phyloP scores from a whole-genome alignment of 768 basidiomycete species.

The Rhizopogon vinicolor region DNA sequence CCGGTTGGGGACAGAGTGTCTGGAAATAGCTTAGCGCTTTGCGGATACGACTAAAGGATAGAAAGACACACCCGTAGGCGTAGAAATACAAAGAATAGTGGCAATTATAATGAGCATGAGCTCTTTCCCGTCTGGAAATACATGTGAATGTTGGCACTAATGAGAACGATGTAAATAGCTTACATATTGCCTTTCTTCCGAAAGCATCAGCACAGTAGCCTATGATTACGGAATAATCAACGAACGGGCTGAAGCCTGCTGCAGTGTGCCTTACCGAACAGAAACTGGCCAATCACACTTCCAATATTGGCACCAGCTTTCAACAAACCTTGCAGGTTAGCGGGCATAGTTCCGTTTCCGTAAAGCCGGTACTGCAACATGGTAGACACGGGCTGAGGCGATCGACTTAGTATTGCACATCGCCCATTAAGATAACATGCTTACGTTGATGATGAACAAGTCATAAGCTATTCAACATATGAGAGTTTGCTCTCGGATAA shows the following conservation, averaged over 20 bases:
- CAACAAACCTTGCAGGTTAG: slow-evolving; percentile 54
- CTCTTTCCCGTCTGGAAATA: slow-evolving; percentile 60
- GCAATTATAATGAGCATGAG: slow-evolving; percentile 78
- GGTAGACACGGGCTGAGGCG: slow-evolving; percentile 52
- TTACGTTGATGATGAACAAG: slow-evolving; percentile 65
- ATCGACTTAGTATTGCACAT: neutral
- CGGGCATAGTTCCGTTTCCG: slow-evolving; percentile 44
- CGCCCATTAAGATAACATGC: slow-evolving; percentile 7
- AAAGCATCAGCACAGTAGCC: slow-evolving; percentile 63
- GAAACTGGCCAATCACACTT: slow-evolving; percentile 65
- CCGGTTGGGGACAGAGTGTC: slow-evolving; percentile 46
- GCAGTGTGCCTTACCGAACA: slow-evolving; percentile 39
- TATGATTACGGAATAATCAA: slow-evolving; percentile 13
- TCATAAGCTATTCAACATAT: slow-evolving; percentile 49
- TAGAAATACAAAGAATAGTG: slow-evolving; percentile 64
- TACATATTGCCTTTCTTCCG: slow-evolving; percentile 67
- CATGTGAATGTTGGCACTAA: slow-evolving; percentile 1
- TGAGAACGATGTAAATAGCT: slow-evolving; percentile 4
- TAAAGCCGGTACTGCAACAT: slow-evolving; percentile 67
- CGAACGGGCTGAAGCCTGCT: neutral
- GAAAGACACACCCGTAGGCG: slow-evolving; percentile 46
- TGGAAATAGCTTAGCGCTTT: slow-evolving; percentile 5
- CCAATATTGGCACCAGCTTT: slow-evolving; percentile 72
- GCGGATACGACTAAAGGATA: neutral
- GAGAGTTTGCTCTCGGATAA: neutral